Base-by-base conservation (phyloP, 2,329 filamentous ascomycete species). In the Trichophyton benhamiae region DNA sequence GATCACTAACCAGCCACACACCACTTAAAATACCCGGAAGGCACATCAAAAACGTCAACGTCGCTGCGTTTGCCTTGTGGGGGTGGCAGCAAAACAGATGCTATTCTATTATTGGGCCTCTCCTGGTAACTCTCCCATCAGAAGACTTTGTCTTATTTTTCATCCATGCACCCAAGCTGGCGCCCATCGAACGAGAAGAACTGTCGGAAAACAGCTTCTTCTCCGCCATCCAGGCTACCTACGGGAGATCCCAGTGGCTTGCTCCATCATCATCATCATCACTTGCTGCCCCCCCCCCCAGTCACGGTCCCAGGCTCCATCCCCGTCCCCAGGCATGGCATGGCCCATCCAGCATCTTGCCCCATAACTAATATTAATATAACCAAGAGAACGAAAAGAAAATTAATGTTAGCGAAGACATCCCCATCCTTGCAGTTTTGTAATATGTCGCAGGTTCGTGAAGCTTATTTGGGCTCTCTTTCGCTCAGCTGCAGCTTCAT, bases 401-500 rank as follows among this genome's bases (percentile, higher is more conserved):
- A 27, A 27, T 20, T 20, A 20, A 20, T 55, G 49, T 20, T 55
- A 55, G 49, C 49, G 49, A 55, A 55, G 27, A 33, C 49, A 36
- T 33, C 30, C n/a, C 3, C 49, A 55, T 55, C 49, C 49, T 36
- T 55, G 49, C 27, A 55, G 27, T 30, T 30, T 55, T 55, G 48
- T 52, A 52, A 52, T 44, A 33, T 52, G 49, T 55, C 49, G 49
- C 49, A 55, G 30, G 25, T 55, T 55, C 27, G 30, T 27, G 49
- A 55, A 55, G 49, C 49, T 55, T 55, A 55, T 33, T 55, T 55
- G 27, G 49, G 49, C 33, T 55, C 49, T 33, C 13, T 55, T 55
- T 55, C 30, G 49, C 30, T 55, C 49, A 55, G 49, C 49, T 55
- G 49, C 27, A 55, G 49, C 49, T 55, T 55, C 30, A 49, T 55